Conservation (phyloP, 2,329 filamentous ascomycete genomes). For the Cladosporium sp. region DNA sequence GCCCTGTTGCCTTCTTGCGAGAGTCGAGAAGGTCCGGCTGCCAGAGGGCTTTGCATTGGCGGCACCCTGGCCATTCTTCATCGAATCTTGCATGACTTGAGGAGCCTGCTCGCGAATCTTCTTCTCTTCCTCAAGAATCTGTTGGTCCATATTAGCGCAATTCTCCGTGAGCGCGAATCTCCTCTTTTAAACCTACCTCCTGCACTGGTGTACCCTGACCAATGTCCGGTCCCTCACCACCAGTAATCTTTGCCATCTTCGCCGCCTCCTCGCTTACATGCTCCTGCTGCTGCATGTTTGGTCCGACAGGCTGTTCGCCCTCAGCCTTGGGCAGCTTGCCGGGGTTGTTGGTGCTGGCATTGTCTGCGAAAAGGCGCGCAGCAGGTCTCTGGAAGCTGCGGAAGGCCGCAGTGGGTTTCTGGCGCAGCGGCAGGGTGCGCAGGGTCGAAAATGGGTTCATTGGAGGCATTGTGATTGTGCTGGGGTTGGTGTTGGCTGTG, state of each 20-base stretch:
- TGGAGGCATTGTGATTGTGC: slow-evolving; percentile 17
- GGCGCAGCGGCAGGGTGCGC: slow-evolving; percentile 18
- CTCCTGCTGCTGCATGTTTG: slow-evolving; percentile 57
- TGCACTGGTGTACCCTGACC: slow-evolving; percentile 66
- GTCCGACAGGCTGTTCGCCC: slow-evolving; percentile 42
- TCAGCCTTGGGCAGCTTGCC: slow-evolving; percentile 26
- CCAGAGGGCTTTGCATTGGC: slow-evolving; percentile 37
- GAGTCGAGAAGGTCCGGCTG: slow-evolving; percentile 61
- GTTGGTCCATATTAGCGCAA: slow-evolving; percentile 15
- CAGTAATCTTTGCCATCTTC: slow-evolving; percentile 60
- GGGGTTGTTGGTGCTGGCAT: slow-evolving; percentile 20
- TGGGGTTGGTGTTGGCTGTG: background rate
- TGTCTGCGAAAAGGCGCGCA: slow-evolving; percentile 19
- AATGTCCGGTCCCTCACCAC: slow-evolving; percentile 61
- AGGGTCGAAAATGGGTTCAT: slow-evolving; percentile 18
- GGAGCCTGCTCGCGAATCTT: slow-evolving; percentile 64
- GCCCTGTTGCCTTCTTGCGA: slow-evolving; percentile 33
- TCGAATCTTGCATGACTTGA: slow-evolving; percentile 65
- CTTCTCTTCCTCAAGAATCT: slow-evolving; percentile 67
- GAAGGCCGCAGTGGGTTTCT: slow-evolving; percentile 12
- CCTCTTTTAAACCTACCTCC: slow-evolving; percentile 54
- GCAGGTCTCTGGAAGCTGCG: slow-evolving; percentile 18
- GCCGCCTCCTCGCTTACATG: slow-evolving; percentile 68
- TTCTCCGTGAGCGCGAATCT: background rate
- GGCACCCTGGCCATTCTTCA: slow-evolving; percentile 43